Evolutionary conservation across 2,329 filamentous ascomycete species (phyloP).

Genomic region (Magnaporthales sp.): DNA sequence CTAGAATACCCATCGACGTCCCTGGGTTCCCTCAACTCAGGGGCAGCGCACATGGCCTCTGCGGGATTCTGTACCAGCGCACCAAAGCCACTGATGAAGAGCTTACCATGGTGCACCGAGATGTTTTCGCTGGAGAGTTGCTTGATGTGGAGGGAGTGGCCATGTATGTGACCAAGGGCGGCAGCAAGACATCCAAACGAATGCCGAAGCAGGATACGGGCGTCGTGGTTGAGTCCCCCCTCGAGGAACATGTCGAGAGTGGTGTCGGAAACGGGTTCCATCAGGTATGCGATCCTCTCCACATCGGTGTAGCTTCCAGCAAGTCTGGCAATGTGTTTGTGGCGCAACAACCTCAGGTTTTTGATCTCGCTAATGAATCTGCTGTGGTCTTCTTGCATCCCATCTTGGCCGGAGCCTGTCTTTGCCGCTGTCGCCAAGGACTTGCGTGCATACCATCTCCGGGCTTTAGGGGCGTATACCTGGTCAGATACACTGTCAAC

Average conservation of each 20-base stretch:
- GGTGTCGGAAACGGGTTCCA: slow-evolving; percentile 4
- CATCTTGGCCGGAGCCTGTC: too few relatives aligned
- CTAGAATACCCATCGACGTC: not conserved
- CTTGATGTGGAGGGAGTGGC: not conserved
- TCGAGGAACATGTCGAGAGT: not conserved
- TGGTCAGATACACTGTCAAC: not conserved
- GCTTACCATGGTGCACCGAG: not conserved
- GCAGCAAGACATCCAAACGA: slow-evolving; percentile 2
- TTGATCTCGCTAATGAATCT: not conserved
- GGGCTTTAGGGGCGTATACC: not conserved
- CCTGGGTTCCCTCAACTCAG: not conserved
- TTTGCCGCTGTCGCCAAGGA: not conserved
- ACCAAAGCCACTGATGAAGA: slow-evolving; percentile 1
- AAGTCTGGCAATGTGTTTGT: not conserved
- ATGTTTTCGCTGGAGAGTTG: not conserved
- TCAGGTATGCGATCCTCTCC: not conserved
- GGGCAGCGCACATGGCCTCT: not conserved
- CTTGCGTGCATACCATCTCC: slow-evolving; percentile 1
- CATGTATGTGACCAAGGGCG: not conserved
- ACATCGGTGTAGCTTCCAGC: slow-evolving; percentile 1
- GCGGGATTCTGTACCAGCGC: not conserved
- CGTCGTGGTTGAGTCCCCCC: not conserved
- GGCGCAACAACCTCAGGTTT: not conserved
- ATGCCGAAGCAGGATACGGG: not conserved
- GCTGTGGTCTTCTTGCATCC: not conserved